Evolutionary conservation across 495 filamentous ascomycete species (phyloP).

Genomic region (Lophiotrema nucula): DNA sequence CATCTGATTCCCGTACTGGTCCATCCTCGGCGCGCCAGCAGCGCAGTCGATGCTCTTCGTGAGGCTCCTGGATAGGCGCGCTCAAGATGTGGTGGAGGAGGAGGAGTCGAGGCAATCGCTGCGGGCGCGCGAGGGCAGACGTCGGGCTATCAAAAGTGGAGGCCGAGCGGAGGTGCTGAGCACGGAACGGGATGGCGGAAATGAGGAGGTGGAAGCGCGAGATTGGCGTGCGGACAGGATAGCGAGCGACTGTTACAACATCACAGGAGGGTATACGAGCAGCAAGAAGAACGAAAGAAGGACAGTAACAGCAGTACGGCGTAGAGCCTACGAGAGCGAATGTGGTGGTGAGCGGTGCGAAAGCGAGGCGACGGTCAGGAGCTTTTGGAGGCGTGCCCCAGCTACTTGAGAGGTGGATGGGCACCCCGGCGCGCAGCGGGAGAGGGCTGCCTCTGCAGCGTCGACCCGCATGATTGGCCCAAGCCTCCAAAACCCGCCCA

Average conservation of each 20-base stretch:
- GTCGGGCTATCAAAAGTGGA: background rate
- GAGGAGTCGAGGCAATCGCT: background rate
- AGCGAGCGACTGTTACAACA: constrained; percentile 11
- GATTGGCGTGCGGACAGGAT: background rate
- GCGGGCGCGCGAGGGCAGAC: background rate
- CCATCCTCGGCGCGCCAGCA: constrained; percentile 23
- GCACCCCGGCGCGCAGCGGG: constrained; percentile 3
- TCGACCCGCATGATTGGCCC: background rate
- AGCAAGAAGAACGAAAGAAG: background rate
- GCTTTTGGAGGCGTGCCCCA: constrained; percentile 2
- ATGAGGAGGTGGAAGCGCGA: background rate
- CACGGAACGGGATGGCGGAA: constrained; percentile 7
- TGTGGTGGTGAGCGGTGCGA: constrained; percentile 1
- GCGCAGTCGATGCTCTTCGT: background rate
- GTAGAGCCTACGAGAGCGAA: background rate
- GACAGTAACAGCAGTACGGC: background rate
- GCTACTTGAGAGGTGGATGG: constrained; percentile 7
- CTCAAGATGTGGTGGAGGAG: background rate
- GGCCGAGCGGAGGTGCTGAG: background rate
- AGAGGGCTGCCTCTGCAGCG: no score
- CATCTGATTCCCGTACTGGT: constrained; percentile 25
- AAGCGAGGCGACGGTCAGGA: constrained; percentile 3
- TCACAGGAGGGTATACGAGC: background rate
- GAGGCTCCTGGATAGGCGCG: background rate
- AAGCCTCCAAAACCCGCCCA: background rate